Evolutionary conservation across 257 asterid genomes (phyloP), one percentile per base, ranked within the genome.

Genomic region (Phtheirospermum japonicum): DNA sequence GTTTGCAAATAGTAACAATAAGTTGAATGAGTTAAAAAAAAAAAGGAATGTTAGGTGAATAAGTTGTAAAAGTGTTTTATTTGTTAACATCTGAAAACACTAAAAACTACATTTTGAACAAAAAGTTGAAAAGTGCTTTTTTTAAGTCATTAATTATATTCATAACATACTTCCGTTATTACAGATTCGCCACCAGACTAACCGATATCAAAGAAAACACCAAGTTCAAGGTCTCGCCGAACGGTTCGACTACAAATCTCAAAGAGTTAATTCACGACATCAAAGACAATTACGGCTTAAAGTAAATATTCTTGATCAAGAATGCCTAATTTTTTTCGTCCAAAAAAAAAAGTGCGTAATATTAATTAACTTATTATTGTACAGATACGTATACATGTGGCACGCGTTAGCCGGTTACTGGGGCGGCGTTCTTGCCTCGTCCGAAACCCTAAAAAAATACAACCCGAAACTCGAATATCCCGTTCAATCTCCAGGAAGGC

Each of bases 391-490:
- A 16, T 85, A 83, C 37, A 76, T 83, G 70, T 86, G 88, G 91
- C 91, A 79, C 50, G 88, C 88, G 11, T 33, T 83, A 42, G 71
- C 78, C 13, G 91, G 95, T 11, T 86, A 83, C 68, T 81, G 86
- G 95, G 95, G 88, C 0, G 90, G 95, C 50, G 76, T 86, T 43
- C 76, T 59, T 42, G 57, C 82, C 13, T 64, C 71, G n/a, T 79
- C 80, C 6, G 75, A 78, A 34, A 42, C 45, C 12, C 45, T 80
- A 26, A 79, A 70, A 39, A 78, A 79, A 48, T 81, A 83, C 80
- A 78, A 73, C 19, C 82, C 90, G 2, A 72, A 58, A 54, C 74
- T 85, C 4, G 72, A 30, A 37, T 83, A 77, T 73, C 85, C 90
- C 0, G 69, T 73, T 3, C 82, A 71, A 54, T 85, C 95, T 9